Base-by-base conservation (phyloP, 805 yeast genomes). In the Myxozyma mucilagina region DNA sequence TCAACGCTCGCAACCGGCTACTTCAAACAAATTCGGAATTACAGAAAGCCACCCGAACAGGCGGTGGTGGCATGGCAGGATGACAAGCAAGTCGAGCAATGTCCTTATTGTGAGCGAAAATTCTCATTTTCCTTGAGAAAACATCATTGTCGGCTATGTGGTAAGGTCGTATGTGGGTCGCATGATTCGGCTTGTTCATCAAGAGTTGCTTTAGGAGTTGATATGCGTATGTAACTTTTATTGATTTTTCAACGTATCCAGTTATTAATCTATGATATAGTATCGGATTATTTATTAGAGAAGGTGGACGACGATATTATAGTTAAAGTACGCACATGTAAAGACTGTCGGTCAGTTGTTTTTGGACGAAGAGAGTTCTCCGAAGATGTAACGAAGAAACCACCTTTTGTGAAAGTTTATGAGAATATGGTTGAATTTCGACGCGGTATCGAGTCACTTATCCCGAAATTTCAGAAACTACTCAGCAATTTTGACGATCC, bases 91-190 rank as follows among this genome's bases (percentile, higher is more conserved):
- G 79, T 80, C 0, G 67, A 75, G 0, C 74, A 77, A 57, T 93
- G 99, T 71, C 77, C 80, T 7, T 75, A 88, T 7, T 93, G 99
- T 69, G 72, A 76, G 13, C 76, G 78, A 11, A 68, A 70, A 35
- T 94, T 90, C 72, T 77, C 80, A 10, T 74, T 87, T 47, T 71
- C 84, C 0, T 67, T 82, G 29, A 76, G 97, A 53, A 89, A 87
- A 66, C 98, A 94, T 71, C 99, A 93, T 72, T 94, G 99, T 73
- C 77, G 98, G 41, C 73, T 91, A 31, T 93, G 99, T 76, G 98
- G 98, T 0, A 70, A 74, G 32, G 83, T 88, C 1, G 89, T 90
- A 0, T 93, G 97, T 75, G 96, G 87, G 31, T 86, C 85, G 66
- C 67, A 72, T 54, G 75, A 61, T 52, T 80, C 78, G 8, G 85